phyloP scores from a whole-genome alignment of 495 filamentous ascomycete genomes.

The Saxophila tyrrhenica region DNA sequence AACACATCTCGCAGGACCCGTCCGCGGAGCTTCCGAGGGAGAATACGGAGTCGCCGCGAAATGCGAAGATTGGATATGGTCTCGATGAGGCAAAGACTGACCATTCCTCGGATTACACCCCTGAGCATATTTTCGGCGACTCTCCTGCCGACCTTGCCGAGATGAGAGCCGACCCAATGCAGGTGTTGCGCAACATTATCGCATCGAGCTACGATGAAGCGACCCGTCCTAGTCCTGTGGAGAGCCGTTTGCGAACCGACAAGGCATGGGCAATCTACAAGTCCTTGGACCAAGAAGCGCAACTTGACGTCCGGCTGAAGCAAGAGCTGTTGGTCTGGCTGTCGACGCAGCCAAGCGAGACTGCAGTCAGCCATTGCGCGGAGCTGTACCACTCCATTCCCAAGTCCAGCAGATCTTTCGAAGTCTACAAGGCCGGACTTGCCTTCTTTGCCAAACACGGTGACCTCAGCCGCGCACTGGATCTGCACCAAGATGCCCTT shows the following conservation, averaged over 20 bases:
- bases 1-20: no score
- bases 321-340: constrained; percentile 26
- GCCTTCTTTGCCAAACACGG: constrained; percentile 3
- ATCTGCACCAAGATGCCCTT: constrained; percentile 12
- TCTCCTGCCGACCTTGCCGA: constrained; percentile 4
- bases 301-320: constrained; percentile 9
- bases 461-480: neutral
- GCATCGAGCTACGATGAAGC: neutral
- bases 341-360: neutral
- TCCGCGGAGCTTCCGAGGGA: no score
- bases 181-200: neutral
- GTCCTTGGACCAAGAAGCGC: neutral
- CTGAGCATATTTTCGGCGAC: neutral
- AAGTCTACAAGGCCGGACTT: constrained; percentile 6
- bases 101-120: neutral
- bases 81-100: neutral
- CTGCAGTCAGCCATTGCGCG: constrained; percentile 3
- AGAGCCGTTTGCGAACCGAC: neutral
- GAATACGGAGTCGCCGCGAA: no score
- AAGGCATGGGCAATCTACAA: constrained; percentile 7
- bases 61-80: no score
- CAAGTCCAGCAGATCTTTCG: neutral
- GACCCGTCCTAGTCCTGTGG: neutral
- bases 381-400: constrained; percentile 12
- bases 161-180: neutral